Evolutionary conservation across 2,329 filamentous ascomycete genomes (phyloP).

Genomic region (Diaporthe vaccinii): DNA sequence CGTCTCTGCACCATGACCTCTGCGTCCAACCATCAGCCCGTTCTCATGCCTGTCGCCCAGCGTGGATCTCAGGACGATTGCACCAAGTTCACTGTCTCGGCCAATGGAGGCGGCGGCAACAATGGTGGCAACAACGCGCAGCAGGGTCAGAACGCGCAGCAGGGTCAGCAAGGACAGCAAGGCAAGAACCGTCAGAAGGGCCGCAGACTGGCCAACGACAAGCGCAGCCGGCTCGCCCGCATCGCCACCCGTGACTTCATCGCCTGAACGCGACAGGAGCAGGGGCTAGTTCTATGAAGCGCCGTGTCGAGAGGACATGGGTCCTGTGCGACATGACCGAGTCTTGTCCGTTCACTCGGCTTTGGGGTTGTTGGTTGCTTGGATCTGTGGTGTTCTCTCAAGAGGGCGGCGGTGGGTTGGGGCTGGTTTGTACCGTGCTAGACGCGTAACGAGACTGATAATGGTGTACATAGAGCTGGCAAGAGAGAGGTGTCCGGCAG

Average conservation of each 20-base stretch:
- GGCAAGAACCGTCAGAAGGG: not conserved
- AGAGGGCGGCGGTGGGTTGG: not conserved
- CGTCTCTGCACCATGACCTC: constrained; percentile 55
- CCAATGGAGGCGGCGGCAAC: constrained; percentile 24
- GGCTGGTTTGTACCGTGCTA: constrained; percentile 25
- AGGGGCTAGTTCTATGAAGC: constrained; percentile 12
- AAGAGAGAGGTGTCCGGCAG: constrained; percentile 24
- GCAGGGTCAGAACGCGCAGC: constrained; percentile 34
- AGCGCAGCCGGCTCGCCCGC: constrained; percentile 21
- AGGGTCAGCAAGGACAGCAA: not conserved
- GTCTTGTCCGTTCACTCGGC: constrained; percentile 17
- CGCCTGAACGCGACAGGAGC: constrained; percentile 15
- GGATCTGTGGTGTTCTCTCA: not conserved
- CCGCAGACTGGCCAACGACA: constrained; percentile 14
- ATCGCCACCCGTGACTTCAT: constrained; percentile 33
- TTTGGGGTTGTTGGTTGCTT: not conserved
- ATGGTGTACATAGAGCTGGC: constrained; percentile 36
- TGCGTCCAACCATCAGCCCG: constrained; percentile 54
- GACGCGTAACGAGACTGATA: constrained; percentile 30
- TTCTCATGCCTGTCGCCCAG: constrained; percentile 55
- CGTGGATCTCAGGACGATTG: constrained; percentile 58
- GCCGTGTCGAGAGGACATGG: constrained; percentile 12
- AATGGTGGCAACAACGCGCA: constrained; percentile 33
- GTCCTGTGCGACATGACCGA: constrained; percentile 7
- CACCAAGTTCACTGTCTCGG: constrained; percentile 52